phyloP scores from a whole-genome alignment of 108 stramenopile species.

The Pelagomonas calceolata region DNA sequence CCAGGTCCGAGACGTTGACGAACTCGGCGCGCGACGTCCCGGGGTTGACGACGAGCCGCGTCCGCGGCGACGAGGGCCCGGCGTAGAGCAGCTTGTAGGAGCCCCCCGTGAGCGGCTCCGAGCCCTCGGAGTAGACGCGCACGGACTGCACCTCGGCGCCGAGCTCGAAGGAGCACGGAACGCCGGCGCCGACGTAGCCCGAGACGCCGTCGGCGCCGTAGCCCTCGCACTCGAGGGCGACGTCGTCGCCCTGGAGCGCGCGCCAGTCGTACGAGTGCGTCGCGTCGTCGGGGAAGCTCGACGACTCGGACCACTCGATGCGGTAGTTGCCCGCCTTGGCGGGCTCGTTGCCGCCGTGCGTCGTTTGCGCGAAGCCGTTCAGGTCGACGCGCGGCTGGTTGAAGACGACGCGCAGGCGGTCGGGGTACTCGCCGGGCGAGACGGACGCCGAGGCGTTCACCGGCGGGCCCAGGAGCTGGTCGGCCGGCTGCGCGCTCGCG shows the following conservation, averaged over 20 bases:
- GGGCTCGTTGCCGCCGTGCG: slow-evolving; percentile 20
- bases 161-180: slow-evolving; percentile 38
- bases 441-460: slow-evolving; percentile 22
- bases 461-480: slow-evolving; percentile 24
- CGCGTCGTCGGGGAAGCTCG: not conserved
- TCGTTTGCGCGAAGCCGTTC: slow-evolving; percentile 12
- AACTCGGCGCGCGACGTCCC: not conserved
- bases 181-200: too few species aligned
- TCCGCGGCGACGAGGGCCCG: not conserved
- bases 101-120: not conserved
- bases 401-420: slow-evolving; percentile 41
- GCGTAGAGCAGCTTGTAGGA: slow-evolving; percentile 23
- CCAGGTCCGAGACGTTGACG: slow-evolving; percentile 20
- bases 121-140: slow-evolving; percentile 16
- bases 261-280: not conserved
- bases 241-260: not conserved
- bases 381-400: slow-evolving; percentile 19
- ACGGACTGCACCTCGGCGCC: slow-evolving; percentile 43
- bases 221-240: not conserved
- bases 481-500: slow-evolving; percentile 23
- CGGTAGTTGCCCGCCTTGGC: slow-evolving; percentile 27
- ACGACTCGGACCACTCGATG: slow-evolving; percentile 24
- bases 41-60: not conserved
- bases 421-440: slow-evolving; percentile 27
- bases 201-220: too few species aligned